Conservation (phyloP, 225 moss, liverwort and hornwort species). For the Bryoerythrophyllum caledonicum region DNA sequence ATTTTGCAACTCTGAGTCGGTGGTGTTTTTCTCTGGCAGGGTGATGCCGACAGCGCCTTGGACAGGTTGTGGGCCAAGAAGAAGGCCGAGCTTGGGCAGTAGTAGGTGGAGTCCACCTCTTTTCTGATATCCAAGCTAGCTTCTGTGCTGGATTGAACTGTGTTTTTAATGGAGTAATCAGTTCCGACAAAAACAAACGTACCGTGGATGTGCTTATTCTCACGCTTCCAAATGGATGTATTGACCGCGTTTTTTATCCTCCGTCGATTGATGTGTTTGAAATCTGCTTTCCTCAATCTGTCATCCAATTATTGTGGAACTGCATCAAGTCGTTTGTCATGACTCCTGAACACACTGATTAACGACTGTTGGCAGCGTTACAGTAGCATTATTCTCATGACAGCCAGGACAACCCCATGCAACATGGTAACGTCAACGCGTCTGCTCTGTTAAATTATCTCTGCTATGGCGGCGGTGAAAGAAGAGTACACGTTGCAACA, state of each 20-base stretch:
- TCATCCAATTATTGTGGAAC: background rate
- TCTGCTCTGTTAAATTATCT: background rate
- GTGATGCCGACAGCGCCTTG: slow-evolving; percentile 59
- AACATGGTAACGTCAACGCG: background rate
- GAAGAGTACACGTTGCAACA: no score
- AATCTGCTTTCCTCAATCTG: no score
- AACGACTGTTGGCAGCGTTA: no score
- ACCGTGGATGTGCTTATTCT: background rate
- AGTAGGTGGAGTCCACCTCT: slow-evolving; percentile 18
- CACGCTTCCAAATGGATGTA: background rate
- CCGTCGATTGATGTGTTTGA: background rate
- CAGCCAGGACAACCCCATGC: no score
- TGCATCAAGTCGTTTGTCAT: background rate
- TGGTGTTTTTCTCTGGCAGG: slow-evolving; percentile 27
- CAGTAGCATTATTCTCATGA: no score
- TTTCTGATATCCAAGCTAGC: background rate
- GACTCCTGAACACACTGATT: no score
- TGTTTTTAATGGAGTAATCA: slow-evolving; percentile 8
- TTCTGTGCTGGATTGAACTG: background rate
- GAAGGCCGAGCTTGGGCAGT: slow-evolving; percentile 53
- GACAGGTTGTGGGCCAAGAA: slow-evolving; percentile 63
- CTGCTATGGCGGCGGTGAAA: no score
- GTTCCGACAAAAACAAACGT: background rate
- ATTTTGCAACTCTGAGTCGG: background rate
- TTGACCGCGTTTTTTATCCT: no score